Conservation (phyloP, 805 yeast genomes). For the Brettanomyces nanus region DNA sequence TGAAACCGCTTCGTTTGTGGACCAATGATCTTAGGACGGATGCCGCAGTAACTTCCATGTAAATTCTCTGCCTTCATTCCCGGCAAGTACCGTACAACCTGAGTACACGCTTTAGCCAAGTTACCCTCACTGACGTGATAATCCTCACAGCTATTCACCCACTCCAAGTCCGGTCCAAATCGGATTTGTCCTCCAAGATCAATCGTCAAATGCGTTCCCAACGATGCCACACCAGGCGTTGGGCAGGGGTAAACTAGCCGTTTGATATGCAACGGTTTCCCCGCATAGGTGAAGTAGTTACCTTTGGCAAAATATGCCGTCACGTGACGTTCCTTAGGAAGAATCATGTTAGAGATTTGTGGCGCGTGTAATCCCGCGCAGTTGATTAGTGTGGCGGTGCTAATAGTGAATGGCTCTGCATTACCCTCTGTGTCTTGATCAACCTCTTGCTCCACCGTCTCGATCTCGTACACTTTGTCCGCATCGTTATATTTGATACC, state of each 20-base stretch:
- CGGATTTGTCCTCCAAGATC: constrained; percentile 72
- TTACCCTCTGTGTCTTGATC: too few relatives aligned
- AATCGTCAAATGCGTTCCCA: constrained; percentile 83
- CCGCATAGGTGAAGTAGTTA: constrained; percentile 54
- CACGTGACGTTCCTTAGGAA: constrained; percentile 42
- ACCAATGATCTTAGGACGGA: constrained; percentile 66
- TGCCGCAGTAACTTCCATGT: constrained; percentile 68
- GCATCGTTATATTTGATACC: constrained; percentile 26
- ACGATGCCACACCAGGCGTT: constrained; percentile 57
- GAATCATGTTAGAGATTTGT: constrained; percentile 55
- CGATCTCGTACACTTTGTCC: constrained; percentile 21
- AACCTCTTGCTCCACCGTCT: constrained; percentile 20
- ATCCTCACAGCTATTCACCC: constrained; percentile 48
- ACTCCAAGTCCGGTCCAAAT: constrained; percentile 88
- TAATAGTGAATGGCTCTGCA: constrained; percentile 29
- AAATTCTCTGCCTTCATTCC: constrained; percentile 42
- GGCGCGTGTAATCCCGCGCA: constrained; percentile 78
- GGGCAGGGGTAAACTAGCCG: constrained; percentile 75
- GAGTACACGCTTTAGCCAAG: constrained; percentile 45
- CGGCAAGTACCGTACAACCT: constrained; percentile 59
- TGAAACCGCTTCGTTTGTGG: constrained; percentile 41
- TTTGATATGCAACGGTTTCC: constrained; percentile 32
- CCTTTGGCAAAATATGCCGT: constrained; percentile 75
- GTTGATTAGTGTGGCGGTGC: constrained; percentile 56
- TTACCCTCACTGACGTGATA: constrained; percentile 42